Evolutionary conservation across 805 yeast species (phyloP), one percentile per base, ranked within the genome.

Genomic region (Zygotorulaspora danielsina): DNA sequence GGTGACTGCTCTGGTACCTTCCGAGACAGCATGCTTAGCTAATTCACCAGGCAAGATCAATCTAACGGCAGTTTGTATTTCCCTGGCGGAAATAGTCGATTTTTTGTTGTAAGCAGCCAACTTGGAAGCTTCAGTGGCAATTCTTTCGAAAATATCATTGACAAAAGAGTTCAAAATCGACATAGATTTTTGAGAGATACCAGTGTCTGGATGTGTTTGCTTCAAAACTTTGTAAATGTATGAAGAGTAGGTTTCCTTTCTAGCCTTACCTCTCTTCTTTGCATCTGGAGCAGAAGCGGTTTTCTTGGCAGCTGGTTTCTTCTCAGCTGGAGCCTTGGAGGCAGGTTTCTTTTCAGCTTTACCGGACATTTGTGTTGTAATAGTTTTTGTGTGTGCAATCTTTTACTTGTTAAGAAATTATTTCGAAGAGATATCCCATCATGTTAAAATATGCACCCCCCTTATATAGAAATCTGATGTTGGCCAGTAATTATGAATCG

Each of bases 201-300:
- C 97, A 50, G 97, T 90, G 71, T 90, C 97, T 71, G 97, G 97
- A 74, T 90, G 97, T 50, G 97, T 89, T 79, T 90, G 97, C 75
- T 89, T 89, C 69, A 90, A 83, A 55, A 89, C 97, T 75, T 90
- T 90, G 93, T 89, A 90, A 69, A 90, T 90, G 75, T 90, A 90
- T 50, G 97, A 88, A 53, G 96, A 87, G 78, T 88, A 90, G 53
- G 97, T 87, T 76, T 90, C 97, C 84, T 87, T 88, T 81, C 97
- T 87, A 61, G 89, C 72, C 83, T 88, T 89, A 57, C 86, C 66
- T 78, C 95, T 87, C 84, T 84, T 89, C 80, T 87, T 88, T 62
- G 79, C 89, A 43, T 79, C 76, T 55, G 84, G 64, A 51, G 86
- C 73, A 54, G 94, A 71, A 51, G 95, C 78, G 65, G 94, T 85